Percentiles rank a stretch among this genome's conserved stretches.
phyloP scores from a whole-genome alignment of 306 rosid species.

The Ceratonia siliqua region DNA sequence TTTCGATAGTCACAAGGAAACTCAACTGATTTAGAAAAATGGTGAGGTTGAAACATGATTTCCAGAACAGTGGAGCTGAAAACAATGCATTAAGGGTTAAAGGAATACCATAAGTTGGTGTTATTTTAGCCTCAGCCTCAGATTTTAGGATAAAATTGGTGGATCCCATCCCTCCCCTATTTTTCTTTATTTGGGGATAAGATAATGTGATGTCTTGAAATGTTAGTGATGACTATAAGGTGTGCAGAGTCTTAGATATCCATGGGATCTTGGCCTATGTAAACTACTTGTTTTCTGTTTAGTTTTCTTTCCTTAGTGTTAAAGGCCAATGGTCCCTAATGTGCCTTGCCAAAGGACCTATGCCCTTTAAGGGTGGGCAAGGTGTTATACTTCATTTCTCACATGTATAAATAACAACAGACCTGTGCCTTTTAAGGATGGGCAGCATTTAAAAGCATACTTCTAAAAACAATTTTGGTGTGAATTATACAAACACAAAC shows the following conservation, averaged over 20 bases:
- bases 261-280: conserved; percentile 31
- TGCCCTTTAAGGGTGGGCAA: too few species aligned
- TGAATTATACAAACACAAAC: too few species aligned
- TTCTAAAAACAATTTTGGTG: too few species aligned
- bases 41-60: conserved; percentile 8
- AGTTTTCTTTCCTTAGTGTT: conserved; percentile 13
- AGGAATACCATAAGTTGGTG: conserved; percentile 23
- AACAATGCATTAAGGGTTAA: neutral
- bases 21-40: neutral
- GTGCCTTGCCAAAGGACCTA: conserved; percentile 24
- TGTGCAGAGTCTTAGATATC: neutral
- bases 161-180: neutral
- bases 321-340: neutral
- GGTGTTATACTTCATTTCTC: too few species aligned
- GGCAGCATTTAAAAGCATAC: too few species aligned
- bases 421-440: too few species aligned
- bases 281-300: neutral
- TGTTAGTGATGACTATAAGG: too few species aligned
- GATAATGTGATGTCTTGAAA: neutral
- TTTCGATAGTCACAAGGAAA: conserved; percentile 48
- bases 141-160: neutral
- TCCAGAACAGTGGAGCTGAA: conserved; percentile 20
- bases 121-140: neutral
- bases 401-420: conserved; percentile 31
- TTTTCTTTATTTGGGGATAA: neutral